These are phyloP conservation scores for Fusarium odoratissimum DNA, from an alignment of 2,329 filamentous ascomycete species.

Conservation along the genomic window DNA sequence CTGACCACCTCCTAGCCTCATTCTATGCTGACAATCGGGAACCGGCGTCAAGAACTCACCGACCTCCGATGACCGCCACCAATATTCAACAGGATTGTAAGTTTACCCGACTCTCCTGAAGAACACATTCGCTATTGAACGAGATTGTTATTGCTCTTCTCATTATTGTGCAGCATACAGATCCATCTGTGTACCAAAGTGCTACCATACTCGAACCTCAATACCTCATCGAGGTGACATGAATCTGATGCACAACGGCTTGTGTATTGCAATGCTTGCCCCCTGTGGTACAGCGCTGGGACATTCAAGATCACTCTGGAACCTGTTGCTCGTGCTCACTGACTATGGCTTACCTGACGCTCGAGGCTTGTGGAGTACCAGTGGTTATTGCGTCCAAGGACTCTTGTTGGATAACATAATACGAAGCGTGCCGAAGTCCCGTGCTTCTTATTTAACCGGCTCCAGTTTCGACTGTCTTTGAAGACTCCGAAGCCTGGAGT, in stretches of 20 bases:
- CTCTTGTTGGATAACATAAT: neutral
- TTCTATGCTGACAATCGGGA: neutral
- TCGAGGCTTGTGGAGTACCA: neutral
- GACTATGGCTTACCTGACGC: neutral
- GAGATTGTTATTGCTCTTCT: constrained; percentile 5
- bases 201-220: constrained; percentile 34
- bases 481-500: constrained; percentile 13
- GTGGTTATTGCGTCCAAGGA: neutral
- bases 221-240: constrained; percentile 40
- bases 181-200: constrained; percentile 7
- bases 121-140: neutral
- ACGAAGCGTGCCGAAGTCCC: constrained; percentile 29
- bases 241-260: constrained; percentile 22
- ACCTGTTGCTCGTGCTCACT: neutral
- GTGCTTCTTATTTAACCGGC: constrained; percentile 18
- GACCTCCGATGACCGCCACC: constrained; percentile 8
- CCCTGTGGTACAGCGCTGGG: constrained; percentile 21
- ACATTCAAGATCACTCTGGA: neutral
- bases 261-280: constrained; percentile 24
- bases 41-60: constrained; percentile 13
- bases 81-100: neutral
- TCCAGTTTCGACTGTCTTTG: neutral
- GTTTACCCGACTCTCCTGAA: neutral
- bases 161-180: constrained; percentile 1
- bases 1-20: constrained; percentile 1